These are phyloP conservation scores for Acanthamoeba royreba DNA, from an alignment of 208 protist genomes.

Conservation along the genomic window DNA sequence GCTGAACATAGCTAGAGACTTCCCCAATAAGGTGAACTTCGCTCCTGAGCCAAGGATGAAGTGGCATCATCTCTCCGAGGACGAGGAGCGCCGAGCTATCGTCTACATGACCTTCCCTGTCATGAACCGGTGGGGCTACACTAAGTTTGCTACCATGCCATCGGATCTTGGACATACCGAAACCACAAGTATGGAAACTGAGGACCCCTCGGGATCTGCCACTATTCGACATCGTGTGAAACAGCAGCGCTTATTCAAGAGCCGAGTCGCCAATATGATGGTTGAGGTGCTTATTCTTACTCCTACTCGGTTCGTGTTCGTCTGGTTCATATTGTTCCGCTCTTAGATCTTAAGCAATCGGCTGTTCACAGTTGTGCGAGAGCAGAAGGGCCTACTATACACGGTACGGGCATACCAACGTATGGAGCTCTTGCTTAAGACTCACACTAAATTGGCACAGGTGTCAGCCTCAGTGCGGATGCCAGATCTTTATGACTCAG, in stretches of 20 bases:
- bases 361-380: constrained; percentile 3
- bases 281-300: not conserved
- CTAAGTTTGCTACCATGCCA: not conserved
- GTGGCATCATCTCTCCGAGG: not conserved
- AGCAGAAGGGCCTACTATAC: not conserved
- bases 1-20: not conserved
- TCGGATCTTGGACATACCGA: not conserved
- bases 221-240: not conserved
- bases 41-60: not conserved
- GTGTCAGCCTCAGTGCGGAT: not conserved
- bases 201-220: not conserved
- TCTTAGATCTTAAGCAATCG: not conserved
- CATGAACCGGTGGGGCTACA: constrained; percentile 21
- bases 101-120: constrained; percentile 4
- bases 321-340: not conserved
- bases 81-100: not conserved
- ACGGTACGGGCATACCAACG: not conserved
- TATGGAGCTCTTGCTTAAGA: not conserved
- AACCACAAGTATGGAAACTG: not conserved
- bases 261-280: not conserved
- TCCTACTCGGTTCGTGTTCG: not conserved
- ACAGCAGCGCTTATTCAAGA: not conserved
- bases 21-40: not conserved
- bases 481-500: not conserved
- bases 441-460: not conserved